Base-by-base conservation (phyloP, 139 green algal species). In the Haematococcus lacustris region DNA sequence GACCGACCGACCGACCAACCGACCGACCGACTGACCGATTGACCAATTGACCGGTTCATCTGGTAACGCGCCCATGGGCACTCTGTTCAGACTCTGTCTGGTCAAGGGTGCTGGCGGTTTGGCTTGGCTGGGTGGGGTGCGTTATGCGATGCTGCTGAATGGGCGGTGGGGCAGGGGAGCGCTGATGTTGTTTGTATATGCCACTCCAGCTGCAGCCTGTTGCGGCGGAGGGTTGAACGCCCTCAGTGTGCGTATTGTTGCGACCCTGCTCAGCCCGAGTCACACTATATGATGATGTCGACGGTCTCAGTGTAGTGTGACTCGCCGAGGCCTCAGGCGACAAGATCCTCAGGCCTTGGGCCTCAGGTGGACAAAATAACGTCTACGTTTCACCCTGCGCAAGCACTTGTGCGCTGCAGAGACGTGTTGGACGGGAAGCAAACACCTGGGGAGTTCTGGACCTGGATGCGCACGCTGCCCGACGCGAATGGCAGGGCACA, bases 401-500 rank as follows among this genome's bases (percentile, higher is more conserved):
- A 50, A 34, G 1, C 47, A 28, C 32, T 43, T 37, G 21, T 32
- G 6, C 33, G 23, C 17, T 43, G 4, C 38, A 78, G 66, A 50
- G 78, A 73, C 25, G 67, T 86, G 30, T 32, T 85, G 4, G 41
- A 74, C 39, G 83, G 78, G 37, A 30, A 61, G 1, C 32, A 9
- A 1, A 2, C 39, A 7, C 67, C 75, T 1, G 59, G 72, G 5
- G 79, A 86, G n/a, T 53, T 83, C 37, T 86, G 76, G 85, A 40
- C 59, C 38, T 85, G 73, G 76, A 70, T 90, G 72, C 43, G 35
- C n/a, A 74, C 50, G 1, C 34, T 88, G 70, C 83, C 84, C 0
- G 78, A 88, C 57, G 75, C 75, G 28, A 88, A 90, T 51, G 84
- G 83, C 21, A 66, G 76, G 7, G 53, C 60, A 0, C 79, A 88